Percentiles rank a stretch among this genome's conserved stretches.
Conservation (phyloP, 441 rosid genomes). For the Arabidopsis hybrid region DNA sequence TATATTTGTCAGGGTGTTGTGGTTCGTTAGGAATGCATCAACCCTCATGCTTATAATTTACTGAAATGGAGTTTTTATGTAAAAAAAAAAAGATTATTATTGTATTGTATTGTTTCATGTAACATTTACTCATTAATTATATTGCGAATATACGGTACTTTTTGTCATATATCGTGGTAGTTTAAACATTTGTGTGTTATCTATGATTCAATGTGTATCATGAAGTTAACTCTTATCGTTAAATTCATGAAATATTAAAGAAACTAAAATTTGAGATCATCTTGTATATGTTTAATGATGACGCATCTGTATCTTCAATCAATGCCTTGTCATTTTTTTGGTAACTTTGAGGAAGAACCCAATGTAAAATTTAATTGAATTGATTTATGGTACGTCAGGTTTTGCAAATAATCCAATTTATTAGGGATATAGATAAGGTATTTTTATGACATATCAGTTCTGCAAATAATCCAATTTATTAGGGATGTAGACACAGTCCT, state of each 20-base stretch:
- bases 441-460: background rate
- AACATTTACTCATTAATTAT: too few species aligned
- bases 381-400: background rate
- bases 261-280: background rate
- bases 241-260: background rate
- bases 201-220: background rate
- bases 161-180: background rate
- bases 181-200: background rate
- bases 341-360: background rate
- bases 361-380: background rate
- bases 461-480: background rate
- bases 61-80: too few species aligned
- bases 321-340: background rate
- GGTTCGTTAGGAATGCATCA: too few species aligned
- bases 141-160: too few species aligned
- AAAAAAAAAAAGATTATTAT: too few species aligned
- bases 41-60: too few species aligned
- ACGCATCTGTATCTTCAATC: background rate
- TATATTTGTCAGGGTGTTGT: too few species aligned
- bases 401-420: background rate
- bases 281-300: background rate
- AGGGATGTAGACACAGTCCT: background rate
- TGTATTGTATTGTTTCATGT: too few species aligned
- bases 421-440: background rate
- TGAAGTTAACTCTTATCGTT: conserved; percentile 10